These are phyloP conservation scores for Cryphonectria carpinicola DNA, from an alignment of 2,329 filamentous ascomycete species.

Conservation along the genomic window DNA sequence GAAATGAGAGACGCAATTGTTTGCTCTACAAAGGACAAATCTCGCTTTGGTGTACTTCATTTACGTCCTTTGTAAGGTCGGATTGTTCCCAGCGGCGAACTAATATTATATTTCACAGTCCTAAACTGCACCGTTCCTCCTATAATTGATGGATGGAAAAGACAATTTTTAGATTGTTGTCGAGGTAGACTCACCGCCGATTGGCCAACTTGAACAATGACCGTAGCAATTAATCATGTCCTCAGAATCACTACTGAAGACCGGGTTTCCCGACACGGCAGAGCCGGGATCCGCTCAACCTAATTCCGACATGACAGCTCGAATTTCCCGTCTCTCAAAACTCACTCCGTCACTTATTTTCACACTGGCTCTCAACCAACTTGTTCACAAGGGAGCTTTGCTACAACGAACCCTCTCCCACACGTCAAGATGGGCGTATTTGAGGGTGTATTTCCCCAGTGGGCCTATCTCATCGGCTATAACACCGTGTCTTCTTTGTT, in stretches of 20 bases:
- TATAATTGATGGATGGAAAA: too few relatives aligned
- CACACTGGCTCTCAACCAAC: too few relatives aligned
- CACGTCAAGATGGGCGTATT: slow-evolving; percentile 23
- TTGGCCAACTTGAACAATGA: background rate
- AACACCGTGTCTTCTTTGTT: slow-evolving; percentile 22
- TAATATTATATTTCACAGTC: too few relatives aligned
- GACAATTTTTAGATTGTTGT: too few relatives aligned
- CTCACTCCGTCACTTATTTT: background rate
- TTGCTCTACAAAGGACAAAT: background rate
- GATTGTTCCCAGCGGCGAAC: too few relatives aligned
- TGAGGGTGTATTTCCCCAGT: slow-evolving; percentile 27
- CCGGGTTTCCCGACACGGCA: background rate
- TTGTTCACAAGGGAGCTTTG: background rate
- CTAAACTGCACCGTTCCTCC: too few relatives aligned
- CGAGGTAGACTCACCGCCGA: too few relatives aligned
- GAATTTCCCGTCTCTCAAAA: background rate
- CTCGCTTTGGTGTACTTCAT: too few relatives aligned
- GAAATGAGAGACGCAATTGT: background rate
- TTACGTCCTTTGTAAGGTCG: too few relatives aligned
- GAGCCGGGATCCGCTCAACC: background rate
- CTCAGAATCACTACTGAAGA: background rate
- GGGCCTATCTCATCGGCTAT: slow-evolving; percentile 29
- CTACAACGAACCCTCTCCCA: background rate
- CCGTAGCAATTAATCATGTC: too few relatives aligned
- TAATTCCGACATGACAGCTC: slow-evolving; percentile 9